These are phyloP conservation scores for Cladosporium austrohemisphaericum DNA, from an alignment of 2,329 filamentous ascomycete genomes.

Conservation along the genomic window DNA sequence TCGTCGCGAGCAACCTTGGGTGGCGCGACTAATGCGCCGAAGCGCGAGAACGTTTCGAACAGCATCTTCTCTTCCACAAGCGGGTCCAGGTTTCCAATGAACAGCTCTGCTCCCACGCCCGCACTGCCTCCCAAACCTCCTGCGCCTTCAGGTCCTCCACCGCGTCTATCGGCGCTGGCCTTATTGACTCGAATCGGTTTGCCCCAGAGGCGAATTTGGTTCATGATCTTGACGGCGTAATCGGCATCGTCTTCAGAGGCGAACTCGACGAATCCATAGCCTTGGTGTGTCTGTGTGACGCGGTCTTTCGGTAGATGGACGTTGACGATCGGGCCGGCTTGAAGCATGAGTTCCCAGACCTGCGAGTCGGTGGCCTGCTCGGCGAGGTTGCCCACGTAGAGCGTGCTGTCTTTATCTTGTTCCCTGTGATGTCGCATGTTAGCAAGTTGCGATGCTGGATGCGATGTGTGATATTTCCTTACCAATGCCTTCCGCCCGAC, in stretches of 20 bases:
- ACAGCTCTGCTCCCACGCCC: slow-evolving; percentile 85
- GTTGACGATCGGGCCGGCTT: slow-evolving; percentile 95
- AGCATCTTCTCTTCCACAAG: slow-evolving; percentile 95
- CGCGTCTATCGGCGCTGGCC: slow-evolving; percentile 87
- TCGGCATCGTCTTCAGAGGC: slow-evolving; percentile 93
- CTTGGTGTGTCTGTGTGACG: slow-evolving; percentile 93
- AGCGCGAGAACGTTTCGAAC: slow-evolving; percentile 91
- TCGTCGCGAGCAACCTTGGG: slow-evolving; percentile 94
- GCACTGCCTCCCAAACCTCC: slow-evolving; percentile 95
- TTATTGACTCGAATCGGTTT: slow-evolving; percentile 98
- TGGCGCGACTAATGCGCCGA: slow-evolving; percentile 76
- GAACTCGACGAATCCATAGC: slow-evolving; percentile 98
- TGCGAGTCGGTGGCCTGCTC: slow-evolving; percentile 87
- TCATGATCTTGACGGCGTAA: slow-evolving; percentile 95
- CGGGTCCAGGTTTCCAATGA: slow-evolving; percentile 89
- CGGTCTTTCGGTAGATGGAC: slow-evolving; percentile 98
- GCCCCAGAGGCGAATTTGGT: slow-evolving; percentile 86
- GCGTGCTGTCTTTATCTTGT: slow-evolving; percentile 96
- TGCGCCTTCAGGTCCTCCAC: slow-evolving; percentile 83
- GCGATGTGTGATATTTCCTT: slow-evolving; percentile 29
- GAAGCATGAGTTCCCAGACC: slow-evolving; percentile 97
- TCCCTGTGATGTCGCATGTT: slow-evolving; percentile 50
- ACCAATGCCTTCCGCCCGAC: slow-evolving; percentile 75
- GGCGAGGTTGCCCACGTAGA: slow-evolving; percentile 98
- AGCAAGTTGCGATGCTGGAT: not conserved